Percentiles rank a stretch among this genome's conserved stretches.
These are phyloP conservation scores for Flaveria linearis DNA, from an alignment of 129 eudicot species.

Conservation along the genomic window DNA sequence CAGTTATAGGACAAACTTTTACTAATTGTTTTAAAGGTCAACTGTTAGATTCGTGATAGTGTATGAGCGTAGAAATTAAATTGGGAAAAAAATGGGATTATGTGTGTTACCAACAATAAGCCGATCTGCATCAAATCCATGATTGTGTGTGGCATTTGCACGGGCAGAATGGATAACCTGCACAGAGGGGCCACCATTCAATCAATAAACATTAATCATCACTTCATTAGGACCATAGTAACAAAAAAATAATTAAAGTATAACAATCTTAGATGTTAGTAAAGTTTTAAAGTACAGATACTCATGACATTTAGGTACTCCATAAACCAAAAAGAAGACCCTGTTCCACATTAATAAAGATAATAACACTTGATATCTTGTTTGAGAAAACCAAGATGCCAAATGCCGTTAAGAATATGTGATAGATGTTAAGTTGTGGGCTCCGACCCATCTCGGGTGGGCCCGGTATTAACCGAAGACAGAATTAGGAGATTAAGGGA, in stretches of 20 bases:
- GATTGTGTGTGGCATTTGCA: slow-evolving; percentile 93
- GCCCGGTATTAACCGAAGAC: too few relatives aligned
- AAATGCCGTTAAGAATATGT: slow-evolving; percentile 4
- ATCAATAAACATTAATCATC: slow-evolving; percentile 10
- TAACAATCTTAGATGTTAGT: background rate
- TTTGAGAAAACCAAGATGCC: slow-evolving; percentile 19
- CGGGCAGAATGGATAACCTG: slow-evolving; percentile 98
- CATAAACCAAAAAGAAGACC: slow-evolving; percentile 5
- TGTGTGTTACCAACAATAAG: slow-evolving; percentile 80
- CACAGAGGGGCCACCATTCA: slow-evolving; percentile 14
- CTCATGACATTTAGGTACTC: slow-evolving; percentile 7
- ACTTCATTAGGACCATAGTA: slow-evolving; percentile 1
- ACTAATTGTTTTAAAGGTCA: background rate
- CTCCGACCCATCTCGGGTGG: too few relatives aligned
- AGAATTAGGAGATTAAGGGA: too few relatives aligned
- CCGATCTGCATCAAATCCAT: slow-evolving; percentile 78
- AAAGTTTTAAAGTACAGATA: background rate
- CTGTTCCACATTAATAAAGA: background rate
- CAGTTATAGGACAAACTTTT: background rate
- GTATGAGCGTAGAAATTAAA: background rate
- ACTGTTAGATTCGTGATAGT: background rate
- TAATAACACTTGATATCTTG: too few relatives aligned
- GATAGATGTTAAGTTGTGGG: too few relatives aligned
- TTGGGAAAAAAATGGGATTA: background rate
- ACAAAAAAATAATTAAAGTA: background rate